A percentile compares a stretch with the other conserved stretches of the same genome.
phyloP scores from a whole-genome alignment of 2,329 filamentous ascomycete genomes.

The Neonectria faginata region DNA sequence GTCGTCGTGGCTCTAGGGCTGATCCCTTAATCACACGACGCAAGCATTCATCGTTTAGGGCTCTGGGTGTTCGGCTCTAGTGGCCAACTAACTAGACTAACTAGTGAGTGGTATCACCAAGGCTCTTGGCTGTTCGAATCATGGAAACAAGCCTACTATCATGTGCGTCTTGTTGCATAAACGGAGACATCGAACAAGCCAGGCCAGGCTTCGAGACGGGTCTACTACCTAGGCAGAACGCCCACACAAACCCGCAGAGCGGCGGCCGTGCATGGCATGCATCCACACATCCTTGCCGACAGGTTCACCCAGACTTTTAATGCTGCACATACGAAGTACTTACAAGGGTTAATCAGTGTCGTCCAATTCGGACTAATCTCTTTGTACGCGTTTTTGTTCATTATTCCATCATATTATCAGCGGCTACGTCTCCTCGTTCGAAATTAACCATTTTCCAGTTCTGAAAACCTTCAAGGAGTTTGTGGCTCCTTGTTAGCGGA shows the following conservation, averaged over 20 bases:
- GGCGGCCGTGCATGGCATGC: slow-evolving; percentile 40
- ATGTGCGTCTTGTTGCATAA: slow-evolving; percentile 17
- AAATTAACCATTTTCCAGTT: slow-evolving; percentile 20
- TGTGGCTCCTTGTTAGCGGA: background rate
- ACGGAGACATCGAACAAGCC: slow-evolving; percentile 30
- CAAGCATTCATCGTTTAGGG: slow-evolving; percentile 11
- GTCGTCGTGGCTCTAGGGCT: slow-evolving; percentile 41
- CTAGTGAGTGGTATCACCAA: slow-evolving; percentile 2
- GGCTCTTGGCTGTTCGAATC: background rate
- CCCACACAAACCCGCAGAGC: slow-evolving; percentile 34
- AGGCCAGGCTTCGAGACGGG: slow-evolving; percentile 30
- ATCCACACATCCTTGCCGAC: slow-evolving; percentile 36
- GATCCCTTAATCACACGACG: slow-evolving; percentile 21
- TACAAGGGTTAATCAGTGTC: slow-evolving; percentile 37
- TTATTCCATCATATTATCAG: slow-evolving; percentile 37
- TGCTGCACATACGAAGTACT: slow-evolving; percentile 5
- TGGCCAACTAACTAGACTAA: slow-evolving; percentile 1
- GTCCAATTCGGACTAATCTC: slow-evolving; percentile 29
- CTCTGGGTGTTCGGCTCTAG: background rate
- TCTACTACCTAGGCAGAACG: slow-evolving; percentile 19
- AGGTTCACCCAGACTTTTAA: slow-evolving; percentile 30
- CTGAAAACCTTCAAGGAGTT: slow-evolving; percentile 14
- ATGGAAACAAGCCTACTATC: slow-evolving; percentile 7
- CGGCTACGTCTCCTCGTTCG: slow-evolving; percentile 16
- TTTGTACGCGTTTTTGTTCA: slow-evolving; percentile 11